Percentiles rank a stretch among this genome's conserved stretches.
Evolutionary conservation across 768 basidiomycete species (phyloP).

Genomic region (Kwoniella botswanensis): DNA sequence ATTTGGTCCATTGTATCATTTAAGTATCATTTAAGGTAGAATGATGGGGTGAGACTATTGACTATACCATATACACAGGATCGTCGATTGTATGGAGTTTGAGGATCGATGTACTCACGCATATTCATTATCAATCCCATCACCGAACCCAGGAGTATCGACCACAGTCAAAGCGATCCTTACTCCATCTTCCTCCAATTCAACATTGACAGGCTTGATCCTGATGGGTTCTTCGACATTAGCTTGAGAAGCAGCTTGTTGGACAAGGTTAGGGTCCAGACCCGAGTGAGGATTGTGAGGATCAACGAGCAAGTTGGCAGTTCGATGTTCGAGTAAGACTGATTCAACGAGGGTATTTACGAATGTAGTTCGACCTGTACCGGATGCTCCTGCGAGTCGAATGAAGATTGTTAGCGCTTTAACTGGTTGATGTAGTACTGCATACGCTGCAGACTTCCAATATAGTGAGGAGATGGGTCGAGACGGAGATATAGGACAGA

Average conservation of each 20-base stretch:
- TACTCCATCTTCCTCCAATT: slow-evolving; percentile 97
- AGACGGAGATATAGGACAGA: background rate
- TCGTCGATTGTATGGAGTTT: no score
- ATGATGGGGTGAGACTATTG: background rate
- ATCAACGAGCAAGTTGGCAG: slow-evolving; percentile 40
- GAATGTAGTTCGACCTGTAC: slow-evolving; percentile 96
- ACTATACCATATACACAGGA: no score
- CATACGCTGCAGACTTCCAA: background rate
- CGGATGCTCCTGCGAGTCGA: slow-evolving; percentile 77
- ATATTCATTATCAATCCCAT: slow-evolving; percentile 98
- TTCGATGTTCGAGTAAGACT: slow-evolving; percentile 83
- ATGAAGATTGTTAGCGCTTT: slow-evolving; percentile 20
- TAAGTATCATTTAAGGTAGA: background rate
- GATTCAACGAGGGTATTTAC: slow-evolving; percentile 99
- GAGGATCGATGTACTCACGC: slow-evolving; percentile 67
- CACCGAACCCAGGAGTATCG: slow-evolving; percentile 98
- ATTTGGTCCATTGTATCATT: background rate
- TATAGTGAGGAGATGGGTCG: no score
- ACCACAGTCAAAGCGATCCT: slow-evolving; percentile 97
- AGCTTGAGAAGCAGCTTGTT: slow-evolving; percentile 73
- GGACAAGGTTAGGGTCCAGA: slow-evolving; percentile 65
- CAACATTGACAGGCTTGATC: slow-evolving; percentile 94
- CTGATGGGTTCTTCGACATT: slow-evolving; percentile 92
- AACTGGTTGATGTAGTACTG: background rate
- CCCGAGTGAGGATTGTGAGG: slow-evolving; percentile 40